Conservation (phyloP, 495 filamentous ascomycete species). For the Oleoguttula mirabilis region DNA sequence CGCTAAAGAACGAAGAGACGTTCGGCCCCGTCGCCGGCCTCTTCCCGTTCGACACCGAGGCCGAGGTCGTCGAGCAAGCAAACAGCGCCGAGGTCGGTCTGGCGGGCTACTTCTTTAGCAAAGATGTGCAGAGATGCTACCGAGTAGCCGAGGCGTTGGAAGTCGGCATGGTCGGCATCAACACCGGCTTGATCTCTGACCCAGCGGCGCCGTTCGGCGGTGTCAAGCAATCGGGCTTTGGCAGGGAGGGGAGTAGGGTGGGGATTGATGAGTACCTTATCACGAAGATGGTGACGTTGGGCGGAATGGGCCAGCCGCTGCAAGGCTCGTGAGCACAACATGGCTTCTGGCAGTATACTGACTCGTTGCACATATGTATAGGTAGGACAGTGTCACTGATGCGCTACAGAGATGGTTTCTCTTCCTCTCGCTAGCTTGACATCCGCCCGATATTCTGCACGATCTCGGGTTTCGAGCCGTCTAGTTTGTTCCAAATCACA, state of each 20-base stretch:
- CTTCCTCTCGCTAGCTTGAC: too few species aligned
- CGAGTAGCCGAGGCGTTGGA: constrained; percentile 40
- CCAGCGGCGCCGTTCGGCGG: constrained; percentile 60
- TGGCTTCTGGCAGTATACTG: too few species aligned
- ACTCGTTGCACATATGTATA: too few species aligned
- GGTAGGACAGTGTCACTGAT: too few species aligned
- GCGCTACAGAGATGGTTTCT: too few species aligned
- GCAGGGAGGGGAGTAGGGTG: constrained; percentile 81
- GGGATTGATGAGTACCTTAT: constrained; percentile 81
- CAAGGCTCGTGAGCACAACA: constrained; percentile 10
- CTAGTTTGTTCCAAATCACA: too few species aligned
- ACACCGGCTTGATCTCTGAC: constrained; percentile 34
- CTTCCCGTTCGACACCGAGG: constrained; percentile 39
- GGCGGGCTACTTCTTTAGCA: constrained; percentile 39
- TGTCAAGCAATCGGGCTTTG: constrained; percentile 88
- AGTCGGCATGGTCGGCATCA: constrained; percentile 44
- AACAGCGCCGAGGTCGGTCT: constrained; percentile 40
- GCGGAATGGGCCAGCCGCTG: constrained; percentile 19
- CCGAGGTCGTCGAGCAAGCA: constrained; percentile 38
- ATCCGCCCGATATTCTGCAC: too few species aligned
- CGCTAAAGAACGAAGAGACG: constrained; percentile 42
- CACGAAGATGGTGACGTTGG: constrained; percentile 55
- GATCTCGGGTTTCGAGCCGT: too few species aligned
- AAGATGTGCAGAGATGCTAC: constrained; percentile 35
- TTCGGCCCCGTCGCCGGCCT: constrained; percentile 46